Conservation (phyloP, 495 filamentous ascomycete genomes). For the Cercophora samala region DNA sequence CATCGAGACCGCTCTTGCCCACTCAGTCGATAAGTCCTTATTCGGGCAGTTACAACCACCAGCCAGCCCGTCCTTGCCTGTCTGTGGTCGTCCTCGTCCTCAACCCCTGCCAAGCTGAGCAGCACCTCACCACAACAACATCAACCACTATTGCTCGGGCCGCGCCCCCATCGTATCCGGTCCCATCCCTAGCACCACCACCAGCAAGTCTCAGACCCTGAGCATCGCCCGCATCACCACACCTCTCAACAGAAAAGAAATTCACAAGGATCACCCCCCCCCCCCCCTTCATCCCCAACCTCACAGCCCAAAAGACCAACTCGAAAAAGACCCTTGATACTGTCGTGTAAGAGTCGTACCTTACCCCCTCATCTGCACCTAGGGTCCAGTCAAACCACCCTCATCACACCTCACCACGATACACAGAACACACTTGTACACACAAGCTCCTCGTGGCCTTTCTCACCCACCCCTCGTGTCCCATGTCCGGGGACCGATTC, state of each 20-base stretch:
- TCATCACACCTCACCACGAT: background rate
- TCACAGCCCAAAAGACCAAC: background rate
- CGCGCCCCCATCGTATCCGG: background rate
- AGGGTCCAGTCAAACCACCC: slow-evolving; percentile 1
- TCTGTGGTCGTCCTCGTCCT: background rate
- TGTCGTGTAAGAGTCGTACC: background rate
- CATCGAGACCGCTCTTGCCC: background rate
- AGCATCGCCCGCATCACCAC: background rate
- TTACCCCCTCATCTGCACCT: slow-evolving; percentile 2
- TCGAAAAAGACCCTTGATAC: background rate
- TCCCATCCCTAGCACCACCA: background rate
- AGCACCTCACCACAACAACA: background rate
- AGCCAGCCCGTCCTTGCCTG: background rate
- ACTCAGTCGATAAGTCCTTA: background rate
- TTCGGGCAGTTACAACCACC: background rate
- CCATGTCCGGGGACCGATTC: background rate
- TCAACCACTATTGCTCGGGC: background rate
- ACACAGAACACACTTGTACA: too few species aligned
- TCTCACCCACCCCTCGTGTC: background rate
- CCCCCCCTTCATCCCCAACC: background rate
- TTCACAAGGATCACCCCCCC: background rate
- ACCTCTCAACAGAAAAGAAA: background rate
- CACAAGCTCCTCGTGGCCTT: slow-evolving; percentile 1
- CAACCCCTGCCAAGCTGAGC: background rate
- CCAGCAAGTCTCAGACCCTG: slow-evolving; percentile 2